Evolutionary conservation across 805 yeast genomes (phyloP).

Genomic region (Teunomyces aglyptinius): DNA sequence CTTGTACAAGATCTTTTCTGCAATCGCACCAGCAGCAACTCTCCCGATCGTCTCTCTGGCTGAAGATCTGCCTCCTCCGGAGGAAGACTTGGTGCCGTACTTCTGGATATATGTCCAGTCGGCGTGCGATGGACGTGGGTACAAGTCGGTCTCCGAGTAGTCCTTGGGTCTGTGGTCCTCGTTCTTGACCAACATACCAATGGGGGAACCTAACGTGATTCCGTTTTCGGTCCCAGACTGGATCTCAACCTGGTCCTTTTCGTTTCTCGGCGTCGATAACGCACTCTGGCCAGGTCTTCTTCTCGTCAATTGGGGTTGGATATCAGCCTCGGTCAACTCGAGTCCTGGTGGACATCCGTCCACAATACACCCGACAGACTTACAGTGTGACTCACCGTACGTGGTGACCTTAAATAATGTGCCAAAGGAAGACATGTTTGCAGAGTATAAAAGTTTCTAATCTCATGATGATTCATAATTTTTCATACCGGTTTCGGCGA

Average conservation of each 20-base stretch:
- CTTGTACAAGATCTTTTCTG: constrained; percentile 81
- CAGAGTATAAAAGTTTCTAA: not conserved
- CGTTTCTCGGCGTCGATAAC: constrained; percentile 92
- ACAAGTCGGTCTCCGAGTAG: constrained; percentile 90
- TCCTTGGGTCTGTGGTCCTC: constrained; percentile 98
- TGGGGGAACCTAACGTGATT: constrained; percentile 89
- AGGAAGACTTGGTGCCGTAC: constrained; percentile 89
- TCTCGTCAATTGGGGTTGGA: constrained; percentile 94
- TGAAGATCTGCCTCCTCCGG: constrained; percentile 96
- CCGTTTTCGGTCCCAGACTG: constrained; percentile 95
- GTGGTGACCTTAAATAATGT: constrained; percentile 70
- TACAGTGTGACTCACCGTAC: constrained; percentile 97
- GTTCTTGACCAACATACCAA: constrained; percentile 87
- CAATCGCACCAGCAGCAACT: constrained; percentile 98
- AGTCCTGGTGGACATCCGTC: constrained; percentile 98
- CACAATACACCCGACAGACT: constrained; percentile 95
- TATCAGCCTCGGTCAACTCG: constrained; percentile 76
- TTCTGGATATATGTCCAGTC: constrained; percentile 90
- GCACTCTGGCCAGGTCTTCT: constrained; percentile 97
- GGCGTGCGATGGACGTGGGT: constrained; percentile 98
- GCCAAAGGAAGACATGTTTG: constrained; percentile 42
- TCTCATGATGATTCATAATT: constrained; percentile 1
- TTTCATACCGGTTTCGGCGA: constrained; percentile 4
- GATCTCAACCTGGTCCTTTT: constrained; percentile 87
- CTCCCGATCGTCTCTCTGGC: constrained; percentile 99